Percentiles rank a stretch among this genome's conserved stretches.
These are phyloP conservation scores for Dinochytrium kinnereticum DNA, from an alignment of 371 early-diverging fungal genomes.

Conservation along the genomic window DNA sequence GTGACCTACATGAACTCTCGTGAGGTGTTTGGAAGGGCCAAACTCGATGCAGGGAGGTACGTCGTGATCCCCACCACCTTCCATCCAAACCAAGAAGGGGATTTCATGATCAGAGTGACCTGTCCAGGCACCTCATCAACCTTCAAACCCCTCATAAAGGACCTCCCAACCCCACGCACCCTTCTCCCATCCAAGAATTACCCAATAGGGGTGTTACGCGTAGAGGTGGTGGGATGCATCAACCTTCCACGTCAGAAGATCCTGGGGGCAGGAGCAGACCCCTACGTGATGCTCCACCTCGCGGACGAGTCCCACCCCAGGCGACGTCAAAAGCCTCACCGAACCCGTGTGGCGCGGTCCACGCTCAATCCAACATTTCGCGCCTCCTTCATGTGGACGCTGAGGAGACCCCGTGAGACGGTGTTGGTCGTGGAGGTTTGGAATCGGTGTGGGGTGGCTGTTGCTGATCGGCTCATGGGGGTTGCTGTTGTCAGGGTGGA, in stretches of 20 bases:
- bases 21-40: conserved; percentile 41
- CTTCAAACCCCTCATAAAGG: conserved; percentile 19
- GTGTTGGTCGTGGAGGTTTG: conserved; percentile 31
- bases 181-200: neutral
- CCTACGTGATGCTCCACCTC: conserved; percentile 24
- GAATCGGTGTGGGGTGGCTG: conserved; percentile 11
- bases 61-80: conserved; percentile 51
- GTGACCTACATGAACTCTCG: conserved; percentile 50
- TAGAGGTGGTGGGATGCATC: conserved; percentile 26
- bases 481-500: conserved; percentile 21
- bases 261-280: conserved; percentile 18
- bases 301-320: neutral
- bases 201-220: conserved; percentile 35
- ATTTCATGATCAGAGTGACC: conserved; percentile 39
- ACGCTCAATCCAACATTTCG: conserved; percentile 26
- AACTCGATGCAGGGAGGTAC: conserved; percentile 42
- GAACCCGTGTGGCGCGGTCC: neutral
- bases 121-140: neutral
- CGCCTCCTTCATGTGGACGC: conserved; percentile 31
- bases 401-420: conserved; percentile 28
- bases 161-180: conserved; percentile 1
- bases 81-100: conserved; percentile 39
- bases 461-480: conserved; percentile 32
- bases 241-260: conserved; percentile 19
- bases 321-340: neutral